Percentiles rank a stretch among this genome's conserved stretches.
Conservation (phyloP, 2,329 filamentous ascomycete genomes). For the Alternaria solani region DNA sequence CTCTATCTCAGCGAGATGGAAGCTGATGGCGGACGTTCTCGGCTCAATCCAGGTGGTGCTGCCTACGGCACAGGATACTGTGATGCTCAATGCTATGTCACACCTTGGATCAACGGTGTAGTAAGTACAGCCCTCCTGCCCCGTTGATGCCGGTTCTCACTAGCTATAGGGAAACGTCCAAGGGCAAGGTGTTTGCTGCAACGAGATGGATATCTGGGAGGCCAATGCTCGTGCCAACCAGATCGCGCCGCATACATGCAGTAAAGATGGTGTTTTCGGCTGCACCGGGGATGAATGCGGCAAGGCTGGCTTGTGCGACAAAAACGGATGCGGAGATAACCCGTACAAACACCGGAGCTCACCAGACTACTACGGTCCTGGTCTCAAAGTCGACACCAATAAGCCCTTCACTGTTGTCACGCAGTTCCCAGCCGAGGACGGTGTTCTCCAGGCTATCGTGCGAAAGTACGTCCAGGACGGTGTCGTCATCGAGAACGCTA, state of each 20-base stretch:
- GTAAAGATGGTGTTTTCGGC: constrained; percentile 53
- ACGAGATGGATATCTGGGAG: constrained; percentile 66
- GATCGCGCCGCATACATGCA: constrained; percentile 61
- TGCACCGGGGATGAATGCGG: constrained; percentile 54
- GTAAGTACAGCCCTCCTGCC: constrained; percentile 30
- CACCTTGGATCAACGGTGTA: constrained; percentile 49
- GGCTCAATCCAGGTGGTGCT: constrained; percentile 60
- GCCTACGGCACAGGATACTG: constrained; percentile 68
- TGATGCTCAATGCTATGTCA: constrained; percentile 56
- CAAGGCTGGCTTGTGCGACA: constrained; percentile 45
- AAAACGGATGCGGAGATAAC: constrained; percentile 48
- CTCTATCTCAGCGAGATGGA: constrained; percentile 53
- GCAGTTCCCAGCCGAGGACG: constrained; percentile 68
- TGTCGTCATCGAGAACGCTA: constrained; percentile 65
- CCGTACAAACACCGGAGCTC: constrained; percentile 37
- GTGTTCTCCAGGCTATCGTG: constrained; percentile 67
- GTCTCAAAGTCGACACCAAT: constrained; percentile 64
- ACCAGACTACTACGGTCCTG: constrained; percentile 39
- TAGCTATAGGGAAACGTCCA: constrained; percentile 52
- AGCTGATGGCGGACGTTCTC: constrained; percentile 46
- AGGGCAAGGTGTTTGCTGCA: constrained; percentile 60
- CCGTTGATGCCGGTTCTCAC: constrained; percentile 49
- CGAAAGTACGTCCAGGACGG: constrained; percentile 72
- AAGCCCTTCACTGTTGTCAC: constrained; percentile 71
- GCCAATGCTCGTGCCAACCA: constrained; percentile 59